Evolutionary conservation across 2,329 filamentous ascomycete genomes (phyloP).

Genomic region (Parascedosporium putredinis): DNA sequence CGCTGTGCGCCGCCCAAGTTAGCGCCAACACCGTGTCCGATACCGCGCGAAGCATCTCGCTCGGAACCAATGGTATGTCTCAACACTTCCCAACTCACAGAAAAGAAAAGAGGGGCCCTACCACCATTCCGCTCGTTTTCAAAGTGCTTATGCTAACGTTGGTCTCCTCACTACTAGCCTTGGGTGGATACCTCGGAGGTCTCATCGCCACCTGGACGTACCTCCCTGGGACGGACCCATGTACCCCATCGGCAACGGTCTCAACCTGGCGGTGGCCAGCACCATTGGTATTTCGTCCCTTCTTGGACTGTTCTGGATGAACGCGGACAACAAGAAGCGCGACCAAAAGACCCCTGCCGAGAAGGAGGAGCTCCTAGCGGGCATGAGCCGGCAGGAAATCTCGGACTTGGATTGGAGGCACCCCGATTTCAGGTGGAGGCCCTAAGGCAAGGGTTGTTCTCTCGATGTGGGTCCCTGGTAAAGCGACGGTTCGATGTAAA

Average conservation of each 20-base stretch:
- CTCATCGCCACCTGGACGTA: conserved; percentile 13
- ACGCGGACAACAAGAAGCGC: conserved; percentile 12
- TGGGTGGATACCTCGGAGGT: conserved; percentile 13
- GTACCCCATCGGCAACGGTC: conserved; percentile 12
- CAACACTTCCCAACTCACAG: neutral
- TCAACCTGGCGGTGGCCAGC: conserved; percentile 10
- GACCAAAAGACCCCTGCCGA: conserved; percentile 5
- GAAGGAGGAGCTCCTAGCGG: conserved; percentile 9
- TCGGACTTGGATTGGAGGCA: conserved; percentile 13
- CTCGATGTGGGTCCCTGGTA: too few relatives aligned
- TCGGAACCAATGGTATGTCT: conserved; percentile 35
- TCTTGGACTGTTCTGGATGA: conserved; percentile 11
- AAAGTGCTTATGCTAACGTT: too few relatives aligned
- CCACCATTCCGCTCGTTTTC: neutral
- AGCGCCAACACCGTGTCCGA: conserved; percentile 57
- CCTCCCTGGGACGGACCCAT: conserved; percentile 11
- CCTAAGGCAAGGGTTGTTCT: too few relatives aligned
- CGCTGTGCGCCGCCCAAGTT: conserved; percentile 51
- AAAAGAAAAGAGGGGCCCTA: too few relatives aligned
- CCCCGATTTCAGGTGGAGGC: conserved; percentile 13
- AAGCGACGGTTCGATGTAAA: too few relatives aligned
- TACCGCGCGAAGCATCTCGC: conserved; percentile 49
- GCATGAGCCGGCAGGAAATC: conserved; percentile 7
- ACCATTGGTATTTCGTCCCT: conserved; percentile 8
- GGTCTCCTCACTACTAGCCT: conserved; percentile 2